phyloP scores from a whole-genome alignment of 202 grass and related monocot species.

The Digitaria exilis region DNA sequence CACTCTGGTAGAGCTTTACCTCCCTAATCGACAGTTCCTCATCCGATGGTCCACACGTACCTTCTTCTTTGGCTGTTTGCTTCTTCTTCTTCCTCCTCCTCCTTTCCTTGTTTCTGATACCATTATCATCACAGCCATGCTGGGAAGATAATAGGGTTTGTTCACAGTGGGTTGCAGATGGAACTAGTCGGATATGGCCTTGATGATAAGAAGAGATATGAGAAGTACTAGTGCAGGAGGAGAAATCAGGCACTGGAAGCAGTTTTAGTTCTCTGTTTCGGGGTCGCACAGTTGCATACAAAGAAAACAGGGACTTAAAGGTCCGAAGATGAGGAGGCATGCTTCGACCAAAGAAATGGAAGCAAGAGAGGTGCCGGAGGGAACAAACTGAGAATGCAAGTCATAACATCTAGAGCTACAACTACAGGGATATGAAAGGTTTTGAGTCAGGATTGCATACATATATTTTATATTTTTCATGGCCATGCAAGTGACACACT shows the following conservation, averaged over 20 bases:
- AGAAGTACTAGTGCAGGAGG: constrained; percentile 3
- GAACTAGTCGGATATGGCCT: constrained; percentile 39
- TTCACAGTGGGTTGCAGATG: constrained; percentile 22
- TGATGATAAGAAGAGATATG: constrained; percentile 9
- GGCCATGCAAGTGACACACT: constrained; percentile 18
- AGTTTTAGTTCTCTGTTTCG: constrained; percentile 38
- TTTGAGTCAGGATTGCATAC: constrained; percentile 34
- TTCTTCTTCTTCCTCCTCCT: constrained; percentile 34
- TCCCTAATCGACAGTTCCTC: constrained; percentile 60
- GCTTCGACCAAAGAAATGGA: constrained; percentile 29
- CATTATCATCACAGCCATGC: constrained; percentile 16
- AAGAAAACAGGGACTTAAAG: constrained; percentile 41
- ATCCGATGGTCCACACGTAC: constrained; percentile 44
- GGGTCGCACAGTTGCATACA: background rate
- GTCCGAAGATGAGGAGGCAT: constrained; percentile 43
- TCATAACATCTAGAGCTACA: constrained; percentile 16
- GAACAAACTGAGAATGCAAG: constrained; percentile 27
- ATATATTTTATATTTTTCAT: constrained; percentile 36
- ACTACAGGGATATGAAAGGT: constrained; percentile 6
- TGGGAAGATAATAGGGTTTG: constrained; percentile 17
- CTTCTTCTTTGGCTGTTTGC: constrained; percentile 26
- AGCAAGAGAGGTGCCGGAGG: background rate
- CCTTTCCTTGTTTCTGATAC: constrained; percentile 40
- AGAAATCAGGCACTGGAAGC: constrained; percentile 16
- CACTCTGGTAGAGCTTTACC: constrained; percentile 57